A percentile compares a stretch with the other conserved stretches of the same genome.
Conservation (phyloP, 1,284 basidiomycete genomes). For the Malassezia slooffiae region DNA sequence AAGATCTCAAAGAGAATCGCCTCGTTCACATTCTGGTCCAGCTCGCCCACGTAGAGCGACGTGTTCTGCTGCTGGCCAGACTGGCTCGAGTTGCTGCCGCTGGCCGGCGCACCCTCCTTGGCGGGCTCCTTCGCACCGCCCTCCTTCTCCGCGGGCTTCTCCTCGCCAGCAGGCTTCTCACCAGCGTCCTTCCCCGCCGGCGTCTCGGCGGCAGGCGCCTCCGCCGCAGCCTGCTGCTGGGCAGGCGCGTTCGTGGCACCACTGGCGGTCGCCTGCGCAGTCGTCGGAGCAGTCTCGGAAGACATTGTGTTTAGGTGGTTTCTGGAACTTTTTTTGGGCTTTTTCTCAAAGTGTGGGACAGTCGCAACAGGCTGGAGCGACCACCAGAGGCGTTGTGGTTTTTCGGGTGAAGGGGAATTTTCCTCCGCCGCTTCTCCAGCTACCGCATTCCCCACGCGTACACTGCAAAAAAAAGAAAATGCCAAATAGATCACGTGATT, state of each 20-base stretch:
- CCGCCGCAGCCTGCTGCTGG: conserved; percentile 3
- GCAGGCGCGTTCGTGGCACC: conserved; percentile 16
- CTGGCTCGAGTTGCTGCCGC: conserved; percentile 1
- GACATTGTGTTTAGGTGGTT: conserved; percentile 6
- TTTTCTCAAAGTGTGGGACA: no score
- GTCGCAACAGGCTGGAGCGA: no score
- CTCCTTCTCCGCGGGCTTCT: conserved; percentile 6
- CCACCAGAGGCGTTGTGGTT: no score
- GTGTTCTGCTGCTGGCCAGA: conserved; percentile 47
- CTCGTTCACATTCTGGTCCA: conserved; percentile 94
- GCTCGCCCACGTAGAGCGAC: conserved; percentile 96
- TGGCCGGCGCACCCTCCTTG: not conserved
- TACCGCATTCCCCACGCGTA: no score
- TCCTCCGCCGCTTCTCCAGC: no score
- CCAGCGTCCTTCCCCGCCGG: not conserved
- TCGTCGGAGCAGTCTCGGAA: conserved; percentile 16
- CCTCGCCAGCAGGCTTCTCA: not conserved
- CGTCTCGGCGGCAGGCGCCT: conserved; percentile 4
- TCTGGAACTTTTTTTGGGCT: no score
- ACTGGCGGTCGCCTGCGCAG: conserved; percentile 14
- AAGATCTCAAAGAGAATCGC: conserved; percentile 99
- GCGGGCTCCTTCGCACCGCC: conserved; percentile 6
- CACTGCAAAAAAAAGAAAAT: no score
- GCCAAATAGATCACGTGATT: no score
- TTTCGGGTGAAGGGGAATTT: no score